Evolutionary conservation across 23 red algal species (phyloP).

Genomic region (Gracilaria caudata): DNA sequence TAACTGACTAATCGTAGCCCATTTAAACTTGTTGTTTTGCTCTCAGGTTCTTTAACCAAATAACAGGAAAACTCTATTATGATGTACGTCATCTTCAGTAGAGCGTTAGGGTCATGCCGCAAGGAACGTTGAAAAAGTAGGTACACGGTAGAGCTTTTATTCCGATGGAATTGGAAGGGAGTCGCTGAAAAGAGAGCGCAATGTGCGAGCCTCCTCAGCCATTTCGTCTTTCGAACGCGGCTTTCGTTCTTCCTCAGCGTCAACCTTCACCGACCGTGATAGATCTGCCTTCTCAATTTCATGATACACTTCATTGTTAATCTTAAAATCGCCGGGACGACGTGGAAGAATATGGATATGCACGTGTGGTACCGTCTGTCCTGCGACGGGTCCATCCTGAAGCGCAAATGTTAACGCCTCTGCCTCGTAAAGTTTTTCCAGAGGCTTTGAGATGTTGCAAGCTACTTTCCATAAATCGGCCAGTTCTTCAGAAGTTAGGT

Average conservation of each 20-base stretch:
- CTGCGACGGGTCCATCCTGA: slow-evolving; percentile 83
- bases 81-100: too few species aligned
- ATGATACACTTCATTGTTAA: slow-evolving; percentile 81
- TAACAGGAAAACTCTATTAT: too few species aligned
- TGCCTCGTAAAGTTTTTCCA: slow-evolving; percentile 53
- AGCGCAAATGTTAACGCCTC: slow-evolving; percentile 74
- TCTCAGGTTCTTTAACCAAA: background rate
- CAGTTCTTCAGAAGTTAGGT: slow-evolving; percentile 71
- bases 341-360: slow-evolving; percentile 92
- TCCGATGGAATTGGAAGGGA: slow-evolving; percentile 51
- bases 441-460: slow-evolving; percentile 27
- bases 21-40: background rate
- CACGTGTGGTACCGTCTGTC: slow-evolving; percentile 92
- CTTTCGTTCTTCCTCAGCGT: slow-evolving; percentile 47
- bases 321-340: slow-evolving; percentile 72
- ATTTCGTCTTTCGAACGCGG: slow-evolving; percentile 56
- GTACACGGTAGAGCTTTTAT: background rate
- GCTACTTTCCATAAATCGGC: slow-evolving; percentile 82
- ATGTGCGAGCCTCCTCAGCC: slow-evolving; percentile 23
- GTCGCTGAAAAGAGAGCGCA: slow-evolving; percentile 46
- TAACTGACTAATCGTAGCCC: background rate
- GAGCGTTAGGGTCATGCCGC: too few species aligned
- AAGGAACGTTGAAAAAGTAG: too few species aligned
- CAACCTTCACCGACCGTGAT: background rate
- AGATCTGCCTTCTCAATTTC: slow-evolving; percentile 51